Conservation (phyloP, 176 grass and related monocot species). For the Poa annua region DNA sequence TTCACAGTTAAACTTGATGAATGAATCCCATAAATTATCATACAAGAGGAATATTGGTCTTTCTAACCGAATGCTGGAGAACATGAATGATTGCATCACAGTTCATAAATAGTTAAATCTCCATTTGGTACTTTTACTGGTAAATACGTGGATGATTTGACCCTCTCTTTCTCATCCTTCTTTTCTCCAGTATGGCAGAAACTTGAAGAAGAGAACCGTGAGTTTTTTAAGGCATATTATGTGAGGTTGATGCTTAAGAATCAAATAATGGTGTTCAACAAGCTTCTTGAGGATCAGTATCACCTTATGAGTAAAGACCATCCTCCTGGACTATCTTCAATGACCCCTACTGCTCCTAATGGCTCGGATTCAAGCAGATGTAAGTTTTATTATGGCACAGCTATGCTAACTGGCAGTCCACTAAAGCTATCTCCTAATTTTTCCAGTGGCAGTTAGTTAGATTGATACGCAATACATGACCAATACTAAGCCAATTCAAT, state of each 20-base stretch:
- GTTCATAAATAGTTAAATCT: slow-evolving; percentile 18
- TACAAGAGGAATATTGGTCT: slow-evolving; percentile 25
- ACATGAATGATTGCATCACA: background rate
- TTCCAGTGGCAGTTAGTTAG: slow-evolving; percentile 5
- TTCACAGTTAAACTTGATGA: slow-evolving; percentile 9
- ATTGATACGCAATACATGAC: background rate
- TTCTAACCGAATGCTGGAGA: slow-evolving; percentile 20
- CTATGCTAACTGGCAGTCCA: slow-evolving; percentile 21
- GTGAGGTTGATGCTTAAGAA: slow-evolving; percentile 94
- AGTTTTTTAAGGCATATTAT: slow-evolving; percentile 98
- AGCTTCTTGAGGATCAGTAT: slow-evolving; percentile 76
- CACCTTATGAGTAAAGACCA: slow-evolving; percentile 81
- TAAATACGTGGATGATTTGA: slow-evolving; percentile 5
- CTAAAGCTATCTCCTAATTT: slow-evolving; percentile 7
- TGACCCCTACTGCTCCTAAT: slow-evolving; percentile 62
- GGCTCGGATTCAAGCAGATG: slow-evolving; percentile 69
- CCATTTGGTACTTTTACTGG: slow-evolving; percentile 9
- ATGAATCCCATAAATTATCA: background rate
- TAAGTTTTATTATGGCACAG: slow-evolving; percentile 45
- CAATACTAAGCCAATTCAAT: background rate
- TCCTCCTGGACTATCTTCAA: slow-evolving; percentile 51
- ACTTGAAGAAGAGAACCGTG: slow-evolving; percentile 95
- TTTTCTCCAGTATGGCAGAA: slow-evolving; percentile 93
- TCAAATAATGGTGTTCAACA: slow-evolving; percentile 89
- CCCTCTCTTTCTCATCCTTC: slow-evolving; percentile 16